Conservation (phyloP, 2,329 filamentous ascomycete species). For the Aspergillus sp. region DNA sequence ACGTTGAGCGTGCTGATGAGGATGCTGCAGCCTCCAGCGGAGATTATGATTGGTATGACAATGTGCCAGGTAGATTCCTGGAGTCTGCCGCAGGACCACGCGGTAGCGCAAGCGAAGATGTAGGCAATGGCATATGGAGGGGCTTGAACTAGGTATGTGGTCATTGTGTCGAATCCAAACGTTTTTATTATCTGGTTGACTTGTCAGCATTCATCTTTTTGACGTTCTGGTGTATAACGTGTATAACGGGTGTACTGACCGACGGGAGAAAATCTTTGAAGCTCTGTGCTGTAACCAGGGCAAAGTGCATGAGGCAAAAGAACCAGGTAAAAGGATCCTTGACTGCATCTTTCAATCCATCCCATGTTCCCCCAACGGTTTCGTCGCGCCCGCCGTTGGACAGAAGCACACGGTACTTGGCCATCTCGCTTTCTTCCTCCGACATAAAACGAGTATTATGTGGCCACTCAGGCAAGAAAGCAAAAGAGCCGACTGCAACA, state of each 20-base stretch:
- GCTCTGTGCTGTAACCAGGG: slow-evolving; percentile 9
- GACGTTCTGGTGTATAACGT: no score
- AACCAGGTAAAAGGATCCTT: slow-evolving; percentile 14
- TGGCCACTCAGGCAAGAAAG: slow-evolving; percentile 7
- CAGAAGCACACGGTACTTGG: slow-evolving; percentile 6
- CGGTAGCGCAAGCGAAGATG: not conserved
- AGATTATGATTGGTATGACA: slow-evolving; percentile 5
- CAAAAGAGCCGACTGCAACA: not conserved
- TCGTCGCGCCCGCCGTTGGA: slow-evolving; percentile 7
- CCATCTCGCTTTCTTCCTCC: slow-evolving; percentile 9
- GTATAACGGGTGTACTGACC: not conserved
- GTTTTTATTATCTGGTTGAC: slow-evolving; percentile 9
- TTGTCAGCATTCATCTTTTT: no score
- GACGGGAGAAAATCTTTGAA: slow-evolving; percentile 14
- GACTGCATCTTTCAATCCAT: slow-evolving; percentile 2
- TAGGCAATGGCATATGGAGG: slow-evolving; percentile 13
- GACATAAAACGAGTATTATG: slow-evolving; percentile 10
- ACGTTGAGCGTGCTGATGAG: slow-evolving; percentile 12
- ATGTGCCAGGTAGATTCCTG: slow-evolving; percentile 11
- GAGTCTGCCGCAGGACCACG: slow-evolving; percentile 4
- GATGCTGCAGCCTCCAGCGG: slow-evolving; percentile 4
- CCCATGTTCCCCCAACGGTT: slow-evolving; percentile 1
- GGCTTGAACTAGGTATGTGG: slow-evolving; percentile 13
- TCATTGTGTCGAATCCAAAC: slow-evolving; percentile 7
- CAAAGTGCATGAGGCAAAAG: slow-evolving; percentile 10